Conservation (phyloP, 108 stramenopile genomes). For the Thalassiosira profunda region DNA sequence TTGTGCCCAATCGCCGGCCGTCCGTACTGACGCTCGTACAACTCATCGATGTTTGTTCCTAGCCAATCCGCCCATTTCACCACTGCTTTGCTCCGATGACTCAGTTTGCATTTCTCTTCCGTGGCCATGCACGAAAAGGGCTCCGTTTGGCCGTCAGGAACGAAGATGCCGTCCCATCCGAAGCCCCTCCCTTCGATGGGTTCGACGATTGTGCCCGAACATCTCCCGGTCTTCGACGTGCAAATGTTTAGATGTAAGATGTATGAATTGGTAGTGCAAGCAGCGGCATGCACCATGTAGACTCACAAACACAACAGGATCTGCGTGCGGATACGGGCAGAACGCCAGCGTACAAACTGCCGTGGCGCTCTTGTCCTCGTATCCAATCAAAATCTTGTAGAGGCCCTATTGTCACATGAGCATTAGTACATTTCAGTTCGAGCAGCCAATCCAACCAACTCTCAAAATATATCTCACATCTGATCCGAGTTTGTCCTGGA, state of each 20-base stretch:
- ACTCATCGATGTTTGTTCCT: conserved; percentile 68
- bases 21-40: conserved; percentile 82
- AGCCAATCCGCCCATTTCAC: conserved; percentile 85
- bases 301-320: conserved; percentile 94
- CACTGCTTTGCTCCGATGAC: conserved; percentile 92
- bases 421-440: conserved; percentile 23
- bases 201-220: conserved; percentile 89
- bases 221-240: conserved; percentile 84
- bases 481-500: conserved; percentile 85
- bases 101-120: conserved; percentile 92
- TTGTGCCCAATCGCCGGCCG: conserved; percentile 80
- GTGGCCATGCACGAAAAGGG: conserved; percentile 95
- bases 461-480: conserved; percentile 32
- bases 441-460: too few species aligned
- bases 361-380: conserved; percentile 95
- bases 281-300: too few species aligned
- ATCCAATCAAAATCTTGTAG: conserved; percentile 91
- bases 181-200: conserved; percentile 93
- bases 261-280: too few species aligned
- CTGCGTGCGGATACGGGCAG: conserved; percentile 94
- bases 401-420: conserved; percentile 54
- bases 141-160: conserved; percentile 84
- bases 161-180: conserved; percentile 99
- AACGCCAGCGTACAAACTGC: conserved; percentile 98
- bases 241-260: too few species aligned